These are phyloP conservation scores for Xylariomycetidae sp. DNA, from an alignment of 2,329 filamentous ascomycete genomes.

Conservation along the genomic window DNA sequence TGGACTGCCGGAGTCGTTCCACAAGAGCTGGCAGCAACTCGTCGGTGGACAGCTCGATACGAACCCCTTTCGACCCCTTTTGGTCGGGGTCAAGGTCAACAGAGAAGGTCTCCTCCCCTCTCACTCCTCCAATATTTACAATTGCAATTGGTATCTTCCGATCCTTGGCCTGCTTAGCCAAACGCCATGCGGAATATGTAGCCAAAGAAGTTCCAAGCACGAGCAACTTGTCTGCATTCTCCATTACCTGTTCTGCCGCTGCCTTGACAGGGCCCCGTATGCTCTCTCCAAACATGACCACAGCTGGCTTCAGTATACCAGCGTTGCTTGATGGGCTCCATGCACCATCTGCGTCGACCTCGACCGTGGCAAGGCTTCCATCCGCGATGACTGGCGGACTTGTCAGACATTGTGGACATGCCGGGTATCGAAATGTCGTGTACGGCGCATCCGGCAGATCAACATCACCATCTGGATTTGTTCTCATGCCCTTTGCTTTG, in stretches of 20 bases:
- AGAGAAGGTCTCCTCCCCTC: constrained; percentile 73
- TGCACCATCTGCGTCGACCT: constrained; percentile 75
- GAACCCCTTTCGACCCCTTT: constrained; percentile 46
- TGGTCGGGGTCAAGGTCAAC: constrained; percentile 48
- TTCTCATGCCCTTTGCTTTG: constrained; percentile 64
- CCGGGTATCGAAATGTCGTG: constrained; percentile 83
- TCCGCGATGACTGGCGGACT: constrained; percentile 54
- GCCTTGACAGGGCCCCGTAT: constrained; percentile 66
- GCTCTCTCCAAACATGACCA: constrained; percentile 95
- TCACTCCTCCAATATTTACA: constrained; percentile 79
- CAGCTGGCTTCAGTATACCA: constrained; percentile 85
- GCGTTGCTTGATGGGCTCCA: constrained; percentile 63
- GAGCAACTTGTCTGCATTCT: constrained; percentile 69
- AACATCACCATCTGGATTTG: constrained; percentile 93
- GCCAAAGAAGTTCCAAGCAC: constrained; percentile 87
- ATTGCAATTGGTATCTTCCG: constrained; percentile 81
- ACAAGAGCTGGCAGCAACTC: constrained; percentile 54
- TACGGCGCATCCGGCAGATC: constrained; percentile 86
- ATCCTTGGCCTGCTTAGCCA: constrained; percentile 79
- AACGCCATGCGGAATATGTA: constrained; percentile 90
- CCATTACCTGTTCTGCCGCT: constrained; percentile 74
- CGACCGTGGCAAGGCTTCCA: constrained; percentile 53
- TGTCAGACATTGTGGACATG: constrained; percentile 75
- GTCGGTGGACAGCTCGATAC: constrained; percentile 55
- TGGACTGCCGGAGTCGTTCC: constrained; percentile 38